Percentiles rank a stretch among this genome's conserved stretches.
phyloP scores from a whole-genome alignment of 306 rosid species.

The Phaseolus lunatus region DNA sequence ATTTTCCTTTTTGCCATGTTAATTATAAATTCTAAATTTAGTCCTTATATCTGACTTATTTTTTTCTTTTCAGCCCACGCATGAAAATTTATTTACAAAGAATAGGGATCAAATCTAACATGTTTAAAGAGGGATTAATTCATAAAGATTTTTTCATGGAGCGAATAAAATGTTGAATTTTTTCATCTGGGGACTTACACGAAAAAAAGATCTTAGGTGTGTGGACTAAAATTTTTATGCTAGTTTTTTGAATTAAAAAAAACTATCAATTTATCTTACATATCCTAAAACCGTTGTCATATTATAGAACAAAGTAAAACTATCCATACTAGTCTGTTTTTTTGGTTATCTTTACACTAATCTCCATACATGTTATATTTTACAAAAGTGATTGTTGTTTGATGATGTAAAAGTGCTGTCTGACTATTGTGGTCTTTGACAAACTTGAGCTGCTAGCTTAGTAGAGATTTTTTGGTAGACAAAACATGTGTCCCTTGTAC shows the following conservation, averaged over 20 bases:
- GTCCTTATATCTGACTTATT: neutral
- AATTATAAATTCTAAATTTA: neutral
- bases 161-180: neutral
- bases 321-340: constrained; percentile 3
- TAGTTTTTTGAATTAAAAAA: neutral
- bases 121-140: neutral
- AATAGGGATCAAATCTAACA: neutral
- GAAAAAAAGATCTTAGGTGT: neutral
- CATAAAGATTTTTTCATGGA: neutral
- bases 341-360: neutral
- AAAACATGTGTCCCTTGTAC: neutral
- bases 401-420: constrained; percentile 21
- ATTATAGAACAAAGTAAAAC: constrained; percentile 1
- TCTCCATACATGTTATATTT: neutral
- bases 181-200: neutral
- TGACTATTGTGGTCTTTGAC: constrained; percentile 5
- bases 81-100: neutral
- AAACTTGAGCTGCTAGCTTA: constrained; percentile 27
- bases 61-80: neutral
- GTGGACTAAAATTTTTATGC: neutral
- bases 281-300: neutral
- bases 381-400: neutral
- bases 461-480: constrained; percentile 10
- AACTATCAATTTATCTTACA: neutral
- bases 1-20: constrained; percentile 4